phyloP scores from a whole-genome alignment of 116 monocot genomes.

The Trichopus zeylanicus region DNA sequence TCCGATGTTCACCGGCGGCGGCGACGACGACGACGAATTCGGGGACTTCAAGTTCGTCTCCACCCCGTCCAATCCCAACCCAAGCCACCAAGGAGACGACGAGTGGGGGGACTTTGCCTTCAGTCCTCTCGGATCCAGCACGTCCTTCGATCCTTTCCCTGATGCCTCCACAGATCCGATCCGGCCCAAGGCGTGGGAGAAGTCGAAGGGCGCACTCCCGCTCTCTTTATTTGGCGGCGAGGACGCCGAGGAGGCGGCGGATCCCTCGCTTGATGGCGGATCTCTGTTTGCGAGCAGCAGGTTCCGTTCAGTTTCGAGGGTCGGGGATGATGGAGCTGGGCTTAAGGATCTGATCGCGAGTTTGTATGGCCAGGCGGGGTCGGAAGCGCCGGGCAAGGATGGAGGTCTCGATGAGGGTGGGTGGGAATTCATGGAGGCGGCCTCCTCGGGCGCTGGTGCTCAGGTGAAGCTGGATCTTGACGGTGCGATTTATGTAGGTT shows the following conservation, averaged over 20 bases:
- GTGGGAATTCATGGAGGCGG: constrained; percentile 1
- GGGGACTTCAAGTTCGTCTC: constrained; percentile 4
- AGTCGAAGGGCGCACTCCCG: neutral
- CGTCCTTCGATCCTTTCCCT: neutral
- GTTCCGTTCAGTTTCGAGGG: neutral
- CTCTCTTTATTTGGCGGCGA: neutral
- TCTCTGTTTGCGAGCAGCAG: neutral
- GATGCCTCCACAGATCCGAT: neutral
- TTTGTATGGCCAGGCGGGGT: neutral
- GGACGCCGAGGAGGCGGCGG: constrained; percentile 1
- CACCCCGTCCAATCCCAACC: too few species aligned
- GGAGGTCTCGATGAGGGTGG: constrained; percentile 1
- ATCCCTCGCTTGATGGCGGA: neutral
- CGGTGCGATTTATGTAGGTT: neutral
- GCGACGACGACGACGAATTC: neutral
- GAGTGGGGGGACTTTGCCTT: constrained; percentile 1
- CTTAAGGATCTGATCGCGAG: neutral
- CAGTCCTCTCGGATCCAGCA: neutral
- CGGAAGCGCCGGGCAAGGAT: neutral
- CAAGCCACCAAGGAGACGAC: neutral
- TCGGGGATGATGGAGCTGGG: neutral
- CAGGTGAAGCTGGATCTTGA: neutral
- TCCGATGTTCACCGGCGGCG: neutral
- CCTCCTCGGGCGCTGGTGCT: neutral
- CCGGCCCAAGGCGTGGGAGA: neutral